phyloP scores from a whole-genome alignment of 495 filamentous ascomycete genomes.

The Daldinia vernicosa region DNA sequence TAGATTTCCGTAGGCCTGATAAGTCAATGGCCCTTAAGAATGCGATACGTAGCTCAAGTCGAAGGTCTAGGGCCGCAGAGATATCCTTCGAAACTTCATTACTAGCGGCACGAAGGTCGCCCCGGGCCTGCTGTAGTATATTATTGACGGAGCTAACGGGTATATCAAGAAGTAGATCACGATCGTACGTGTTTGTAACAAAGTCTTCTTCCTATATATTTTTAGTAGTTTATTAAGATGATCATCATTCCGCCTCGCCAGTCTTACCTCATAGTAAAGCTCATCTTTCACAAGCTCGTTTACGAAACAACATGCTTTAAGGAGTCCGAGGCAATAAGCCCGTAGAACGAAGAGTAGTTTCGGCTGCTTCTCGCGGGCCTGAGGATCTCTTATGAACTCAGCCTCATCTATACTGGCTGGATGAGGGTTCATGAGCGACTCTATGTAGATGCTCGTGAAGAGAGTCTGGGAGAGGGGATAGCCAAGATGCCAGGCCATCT shows the following conservation, averaged over 20 bases:
- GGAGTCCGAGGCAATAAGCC: conserved; percentile 84
- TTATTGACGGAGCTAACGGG: conserved; percentile 63
- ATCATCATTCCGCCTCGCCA: neutral
- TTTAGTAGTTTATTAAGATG: conserved; percentile 39
- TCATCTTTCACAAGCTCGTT: conserved; percentile 76
- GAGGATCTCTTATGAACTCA: conserved; percentile 62
- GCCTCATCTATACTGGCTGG: conserved; percentile 74
- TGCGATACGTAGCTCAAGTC: conserved; percentile 70
- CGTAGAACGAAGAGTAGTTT: conserved; percentile 74
- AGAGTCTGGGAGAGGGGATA: conserved; percentile 93
- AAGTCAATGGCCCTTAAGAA: conserved; percentile 66
- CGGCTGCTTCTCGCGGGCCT: conserved; percentile 44
- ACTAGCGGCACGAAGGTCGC: conserved; percentile 59
- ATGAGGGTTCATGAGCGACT: conserved; percentile 77
- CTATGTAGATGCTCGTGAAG: conserved; percentile 93
- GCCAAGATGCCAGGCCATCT: conserved; percentile 98
- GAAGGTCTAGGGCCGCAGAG: conserved; percentile 65
- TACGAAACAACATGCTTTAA: conserved; percentile 85
- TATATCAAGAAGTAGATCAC: conserved; percentile 73
- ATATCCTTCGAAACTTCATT: conserved; percentile 59
- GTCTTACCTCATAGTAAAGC: conserved; percentile 83
- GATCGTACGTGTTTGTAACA: conserved; percentile 85
- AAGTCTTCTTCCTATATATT: conserved; percentile 90
- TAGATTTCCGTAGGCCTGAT: conserved; percentile 50
- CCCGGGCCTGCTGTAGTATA: conserved; percentile 68